These are phyloP conservation scores for Hanseniaspora pseudoguilliermondii DNA, from an alignment of 805 yeast species.

Conservation along the genomic window DNA sequence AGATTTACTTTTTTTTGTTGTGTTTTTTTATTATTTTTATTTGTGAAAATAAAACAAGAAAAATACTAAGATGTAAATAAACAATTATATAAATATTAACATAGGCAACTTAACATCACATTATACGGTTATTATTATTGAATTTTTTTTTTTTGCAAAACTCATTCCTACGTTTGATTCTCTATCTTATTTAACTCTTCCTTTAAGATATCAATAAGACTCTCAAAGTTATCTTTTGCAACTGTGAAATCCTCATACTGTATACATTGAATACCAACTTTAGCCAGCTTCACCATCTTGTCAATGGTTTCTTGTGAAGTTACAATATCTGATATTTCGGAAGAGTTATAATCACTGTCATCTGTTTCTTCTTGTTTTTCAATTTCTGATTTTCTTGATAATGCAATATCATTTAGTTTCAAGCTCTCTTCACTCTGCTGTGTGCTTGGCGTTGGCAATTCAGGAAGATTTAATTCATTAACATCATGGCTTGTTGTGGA, in stretches of 20 bases:
- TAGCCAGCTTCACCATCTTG: constrained; percentile 9
- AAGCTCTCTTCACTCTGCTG: constrained; percentile 6
- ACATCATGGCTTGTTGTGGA: background rate
- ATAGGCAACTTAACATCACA: background rate
- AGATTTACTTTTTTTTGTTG: background rate
- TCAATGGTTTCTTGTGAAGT: constrained; percentile 12
- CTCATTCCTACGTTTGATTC: background rate
- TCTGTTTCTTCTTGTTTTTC: background rate
- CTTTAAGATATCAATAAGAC: background rate
- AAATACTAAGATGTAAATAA: background rate
- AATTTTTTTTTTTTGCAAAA: background rate
- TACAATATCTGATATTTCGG: constrained; percentile 6
- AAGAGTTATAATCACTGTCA: constrained; percentile 5
- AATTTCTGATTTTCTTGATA: background rate
- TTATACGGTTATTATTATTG: background rate
- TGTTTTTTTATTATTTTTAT: background rate
- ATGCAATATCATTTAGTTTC: background rate
- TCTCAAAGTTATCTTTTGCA: constrained; percentile 2
- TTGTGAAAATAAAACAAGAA: too few species aligned
- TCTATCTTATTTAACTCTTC: background rate
- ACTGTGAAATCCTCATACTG: constrained; percentile 10
- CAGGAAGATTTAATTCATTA: constrained; percentile 3
- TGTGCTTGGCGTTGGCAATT: constrained; percentile 13
- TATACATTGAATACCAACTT: constrained; percentile 10
- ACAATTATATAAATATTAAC: background rate